phyloP scores from a whole-genome alignment of 345 rosid species.

The Eucalyptus tenuipes region DNA sequence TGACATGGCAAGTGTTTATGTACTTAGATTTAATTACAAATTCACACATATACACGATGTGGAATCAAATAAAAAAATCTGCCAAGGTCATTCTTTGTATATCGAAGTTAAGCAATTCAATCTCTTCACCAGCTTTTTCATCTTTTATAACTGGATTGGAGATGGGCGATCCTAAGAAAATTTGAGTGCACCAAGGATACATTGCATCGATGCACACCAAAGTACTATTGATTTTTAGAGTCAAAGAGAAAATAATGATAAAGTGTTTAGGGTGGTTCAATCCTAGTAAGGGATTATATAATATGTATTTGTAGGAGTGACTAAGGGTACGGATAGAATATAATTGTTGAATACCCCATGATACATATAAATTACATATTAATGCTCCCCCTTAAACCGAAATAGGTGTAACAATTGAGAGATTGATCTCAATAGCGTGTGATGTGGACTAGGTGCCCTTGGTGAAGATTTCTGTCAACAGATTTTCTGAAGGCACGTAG shows the following conservation, averaged over 20 bases:
- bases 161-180: not conserved
- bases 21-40: not conserved
- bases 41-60: not conserved
- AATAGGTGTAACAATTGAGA: too few species aligned
- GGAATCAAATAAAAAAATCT: not conserved
- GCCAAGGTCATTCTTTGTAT: not conserved
- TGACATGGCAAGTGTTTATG: not conserved
- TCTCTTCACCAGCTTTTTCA: not conserved
- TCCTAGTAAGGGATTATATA: not conserved
- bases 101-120: not conserved
- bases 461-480: too few species aligned
- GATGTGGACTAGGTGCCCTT: not conserved
- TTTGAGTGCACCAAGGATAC: not conserved
- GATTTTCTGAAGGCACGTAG: fast-evolving
- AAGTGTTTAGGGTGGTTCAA: not conserved
- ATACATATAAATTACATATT: not conserved
- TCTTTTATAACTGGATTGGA: not conserved
- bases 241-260: not conserved
- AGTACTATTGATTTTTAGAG: not conserved
- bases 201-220: not conserved
- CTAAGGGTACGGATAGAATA: not conserved
- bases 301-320: not conserved
- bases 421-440: not conserved
- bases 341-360: not conserved
- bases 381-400: not conserved